Percentiles rank a stretch among this genome's conserved stretches.
These are phyloP conservation scores for Exidia glandulosa DNA, from an alignment of 768 basidiomycete species.

Conservation along the genomic window DNA sequence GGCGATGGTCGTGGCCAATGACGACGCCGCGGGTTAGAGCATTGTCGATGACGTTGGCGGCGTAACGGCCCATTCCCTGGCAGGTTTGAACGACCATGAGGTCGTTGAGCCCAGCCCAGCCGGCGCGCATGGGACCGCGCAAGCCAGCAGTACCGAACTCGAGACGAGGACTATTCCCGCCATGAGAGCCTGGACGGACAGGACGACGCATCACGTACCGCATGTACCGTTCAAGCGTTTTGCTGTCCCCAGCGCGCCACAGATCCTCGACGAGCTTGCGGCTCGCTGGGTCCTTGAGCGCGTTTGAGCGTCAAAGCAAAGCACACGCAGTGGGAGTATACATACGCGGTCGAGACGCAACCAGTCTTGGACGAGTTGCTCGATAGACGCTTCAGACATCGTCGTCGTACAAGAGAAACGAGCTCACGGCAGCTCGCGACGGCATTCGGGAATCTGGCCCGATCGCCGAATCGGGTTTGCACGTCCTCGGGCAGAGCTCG, in stretches of 20 bases:
- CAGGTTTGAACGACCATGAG: slow-evolving; percentile 72
- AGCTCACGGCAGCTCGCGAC: neutral
- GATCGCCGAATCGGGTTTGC: no score
- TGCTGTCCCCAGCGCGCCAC: slow-evolving; percentile 28
- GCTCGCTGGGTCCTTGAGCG: slow-evolving; percentile 37
- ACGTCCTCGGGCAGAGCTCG: no score
- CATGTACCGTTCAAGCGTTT: slow-evolving; percentile 47
- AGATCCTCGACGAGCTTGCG: slow-evolving; percentile 37
- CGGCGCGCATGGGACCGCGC: slow-evolving; percentile 76
- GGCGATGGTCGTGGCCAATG: slow-evolving; percentile 77
- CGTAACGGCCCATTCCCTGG: slow-evolving; percentile 73
- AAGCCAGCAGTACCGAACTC: slow-evolving; percentile 83
- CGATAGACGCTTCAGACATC: slow-evolving; percentile 18
- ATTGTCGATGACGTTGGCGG: slow-evolving; percentile 37
- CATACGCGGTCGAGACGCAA: slow-evolving; percentile 35
- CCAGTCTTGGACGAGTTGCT: slow-evolving; percentile 40
- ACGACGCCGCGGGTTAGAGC: slow-evolving; percentile 60
- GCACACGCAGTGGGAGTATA: neutral
- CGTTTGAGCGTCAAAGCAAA: slow-evolving; percentile 26
- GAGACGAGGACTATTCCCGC: slow-evolving; percentile 38
- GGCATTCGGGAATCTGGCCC: neutral
- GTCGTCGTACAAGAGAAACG: slow-evolving; percentile 3
- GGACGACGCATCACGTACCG: slow-evolving; percentile 30
- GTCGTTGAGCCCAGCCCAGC: slow-evolving; percentile 89
- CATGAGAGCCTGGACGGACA: slow-evolving; percentile 14